phyloP scores from a whole-genome alignment of 768 basidiomycete species.

The Leucosporidium yakuticum region DNA sequence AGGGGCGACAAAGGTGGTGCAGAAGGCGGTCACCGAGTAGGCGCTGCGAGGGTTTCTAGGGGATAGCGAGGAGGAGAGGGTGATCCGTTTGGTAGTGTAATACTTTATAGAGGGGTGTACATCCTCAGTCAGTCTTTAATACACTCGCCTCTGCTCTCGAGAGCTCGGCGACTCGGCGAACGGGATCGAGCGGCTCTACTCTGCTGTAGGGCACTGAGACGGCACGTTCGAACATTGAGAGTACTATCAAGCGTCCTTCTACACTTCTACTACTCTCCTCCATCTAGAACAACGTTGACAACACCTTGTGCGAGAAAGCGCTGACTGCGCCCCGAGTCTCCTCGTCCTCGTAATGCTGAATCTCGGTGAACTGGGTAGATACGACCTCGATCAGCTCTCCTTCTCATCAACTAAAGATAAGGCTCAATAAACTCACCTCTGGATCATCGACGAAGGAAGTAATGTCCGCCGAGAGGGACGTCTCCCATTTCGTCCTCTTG shows the following conservation, averaged over 20 bases:
- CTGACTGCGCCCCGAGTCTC: not conserved
- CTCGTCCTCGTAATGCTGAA: not conserved
- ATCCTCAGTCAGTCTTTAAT: no score
- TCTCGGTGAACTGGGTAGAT: not conserved
- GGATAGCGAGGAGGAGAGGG: no score
- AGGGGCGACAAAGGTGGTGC: not conserved
- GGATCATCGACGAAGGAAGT: not conserved
- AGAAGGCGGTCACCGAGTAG: not conserved
- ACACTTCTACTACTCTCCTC: no score
- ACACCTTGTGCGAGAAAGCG: not conserved
- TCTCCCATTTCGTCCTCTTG: not conserved
- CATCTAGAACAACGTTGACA: not conserved
- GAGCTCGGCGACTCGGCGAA: no score
- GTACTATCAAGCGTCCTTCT: no score
- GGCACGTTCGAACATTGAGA: no score
- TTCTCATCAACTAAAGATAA: not conserved
- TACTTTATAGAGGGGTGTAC: no score
- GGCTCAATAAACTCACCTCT: not conserved
- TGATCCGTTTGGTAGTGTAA: no score
- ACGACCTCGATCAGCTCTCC: not conserved
- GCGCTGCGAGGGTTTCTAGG: no score
- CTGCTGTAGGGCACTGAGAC: no score
- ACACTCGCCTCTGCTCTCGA: no score
- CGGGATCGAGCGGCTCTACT: no score
- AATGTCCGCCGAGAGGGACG: not conserved